A percentile compares a stretch with the other conserved stretches of the same genome.
Evolutionary conservation across 805 yeast genomes (phyloP).

Genomic region (Millerago galiae): DNA sequence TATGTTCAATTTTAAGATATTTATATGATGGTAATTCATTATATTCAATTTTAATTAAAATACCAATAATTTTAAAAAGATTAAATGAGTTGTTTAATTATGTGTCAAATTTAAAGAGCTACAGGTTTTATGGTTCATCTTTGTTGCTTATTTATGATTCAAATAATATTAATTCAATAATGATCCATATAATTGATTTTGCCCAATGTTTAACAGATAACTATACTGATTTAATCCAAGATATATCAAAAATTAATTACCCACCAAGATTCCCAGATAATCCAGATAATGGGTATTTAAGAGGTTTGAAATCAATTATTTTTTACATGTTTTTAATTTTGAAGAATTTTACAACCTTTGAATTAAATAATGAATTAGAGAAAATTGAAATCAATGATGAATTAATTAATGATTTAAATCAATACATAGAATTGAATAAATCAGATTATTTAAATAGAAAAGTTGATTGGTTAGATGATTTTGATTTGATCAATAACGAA

Average conservation of each 20-base stretch:
- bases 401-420: constrained; percentile 19
- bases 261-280: constrained; percentile 64
- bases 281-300: constrained; percentile 78
- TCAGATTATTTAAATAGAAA: constrained; percentile 16
- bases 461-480: constrained; percentile 35
- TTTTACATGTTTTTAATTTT: constrained; percentile 60
- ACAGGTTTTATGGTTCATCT: constrained; percentile 88
- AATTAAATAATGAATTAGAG: background rate
- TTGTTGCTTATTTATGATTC: constrained; percentile 66
- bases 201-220: constrained; percentile 83
- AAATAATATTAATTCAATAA: constrained; percentile 15
- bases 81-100: constrained; percentile 52
- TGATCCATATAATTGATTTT: constrained; percentile 85
- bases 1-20: constrained; percentile 66
- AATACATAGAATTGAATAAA: constrained; percentile 15
- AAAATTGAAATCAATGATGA: constrained; percentile 23
- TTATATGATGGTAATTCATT: constrained; percentile 66
- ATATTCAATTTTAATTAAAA: constrained; percentile 55
- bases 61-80: constrained; percentile 59
- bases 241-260: constrained; percentile 30
- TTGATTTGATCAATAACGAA: constrained; percentile 25
- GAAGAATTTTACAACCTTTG: constrained; percentile 35
- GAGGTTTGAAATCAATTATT: constrained; percentile 74
- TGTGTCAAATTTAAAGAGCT: constrained; percentile 55
- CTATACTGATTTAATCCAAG: constrained; percentile 13